These are phyloP conservation scores for Seiridium unicorne DNA, from an alignment of 2,329 filamentous ascomycete species.

Conservation along the genomic window DNA sequence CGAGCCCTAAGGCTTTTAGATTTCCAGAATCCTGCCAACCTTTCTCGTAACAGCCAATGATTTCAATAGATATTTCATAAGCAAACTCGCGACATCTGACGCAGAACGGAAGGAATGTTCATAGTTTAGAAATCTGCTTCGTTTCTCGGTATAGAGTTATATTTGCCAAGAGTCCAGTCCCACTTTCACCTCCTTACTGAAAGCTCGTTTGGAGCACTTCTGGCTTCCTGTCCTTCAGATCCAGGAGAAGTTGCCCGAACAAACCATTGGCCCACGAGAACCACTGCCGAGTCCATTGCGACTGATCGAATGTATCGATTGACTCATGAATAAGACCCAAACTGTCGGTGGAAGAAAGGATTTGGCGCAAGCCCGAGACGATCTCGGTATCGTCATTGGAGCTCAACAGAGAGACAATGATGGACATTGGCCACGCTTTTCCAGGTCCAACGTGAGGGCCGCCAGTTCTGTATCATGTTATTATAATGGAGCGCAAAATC, in stretches of 20 bases:
- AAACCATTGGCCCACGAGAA: conserved; percentile 91
- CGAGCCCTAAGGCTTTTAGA: neutral
- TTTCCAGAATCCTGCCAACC: too few relatives aligned
- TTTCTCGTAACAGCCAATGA: too few relatives aligned
- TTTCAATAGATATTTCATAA: too few relatives aligned
- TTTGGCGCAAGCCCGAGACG: conserved; percentile 54
- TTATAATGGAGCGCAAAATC: neutral
- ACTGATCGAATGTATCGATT: conserved; percentile 62
- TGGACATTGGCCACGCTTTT: conserved; percentile 56
- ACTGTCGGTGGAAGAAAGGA: conserved; percentile 68
- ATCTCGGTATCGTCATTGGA: conserved; percentile 76
- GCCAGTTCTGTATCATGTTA: conserved; percentile 38
- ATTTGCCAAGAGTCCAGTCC: neutral
- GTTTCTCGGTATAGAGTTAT: too few relatives aligned
- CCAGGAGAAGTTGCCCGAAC: conserved; percentile 79
- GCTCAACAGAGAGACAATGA: conserved; percentile 52
- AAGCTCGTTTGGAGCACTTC: conserved; percentile 39
- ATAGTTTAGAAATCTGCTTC: too few relatives aligned
- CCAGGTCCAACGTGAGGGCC: conserved; percentile 63
- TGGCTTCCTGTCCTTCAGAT: conserved; percentile 70
- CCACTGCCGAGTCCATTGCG: conserved; percentile 43
- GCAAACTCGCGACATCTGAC: too few relatives aligned
- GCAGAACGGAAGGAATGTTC: too few relatives aligned
- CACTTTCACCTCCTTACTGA: conserved; percentile 17
- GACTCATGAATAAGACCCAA: conserved; percentile 81